Evolutionary conservation across 768 basidiomycete species (phyloP), one percentile per base, ranked within the genome.

Genomic region (Macrolepiota dolichaula): DNA sequence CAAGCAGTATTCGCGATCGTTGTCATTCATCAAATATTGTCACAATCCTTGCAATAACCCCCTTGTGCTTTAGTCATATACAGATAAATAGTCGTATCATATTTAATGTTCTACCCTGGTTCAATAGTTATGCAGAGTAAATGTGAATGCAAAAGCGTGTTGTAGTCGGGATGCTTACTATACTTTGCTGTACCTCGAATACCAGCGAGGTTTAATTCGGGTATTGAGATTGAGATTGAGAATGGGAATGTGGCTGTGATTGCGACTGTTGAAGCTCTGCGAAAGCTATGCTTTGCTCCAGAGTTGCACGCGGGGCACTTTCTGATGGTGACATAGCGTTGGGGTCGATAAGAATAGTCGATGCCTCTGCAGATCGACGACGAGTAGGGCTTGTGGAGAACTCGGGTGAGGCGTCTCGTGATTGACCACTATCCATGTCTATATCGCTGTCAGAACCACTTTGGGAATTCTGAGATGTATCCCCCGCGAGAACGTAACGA

Each of bases 221-320:
- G 50, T 62, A 51, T 51, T 65, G 42, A 35, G 38, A 50, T 27
- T 58, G 54, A 40, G 37, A 29, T 32, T 51, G 27, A 57, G 64
- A 60, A 61, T 77, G 76, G 12, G 84, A 82, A 51, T 81, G 54
- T 19, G 49, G 27, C n/a, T 51, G 37, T 53, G 64, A 62, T 63
- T 77, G 76, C 17, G 84, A 83, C 51, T 81, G 82, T 63, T 84
- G 82, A 42, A 87, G 77, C 17, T 82, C 86, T 50, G 87, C 89
- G 64, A 91, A 93, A 4, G 90, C 91, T 87, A 92, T 89, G 66
- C 88, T 91, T 73, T 93, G 91, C 70, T 91, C 91, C 49, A 92
- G 76, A 11, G 91, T 91, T 3, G 91, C 86, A 29, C 83, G 81
- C 60, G 80, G 84, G 32, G 77, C 72, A 55, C 74, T 72, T 56